Conservation (phyloP, 257 asterid species). For the Verbena officinalis region DNA sequence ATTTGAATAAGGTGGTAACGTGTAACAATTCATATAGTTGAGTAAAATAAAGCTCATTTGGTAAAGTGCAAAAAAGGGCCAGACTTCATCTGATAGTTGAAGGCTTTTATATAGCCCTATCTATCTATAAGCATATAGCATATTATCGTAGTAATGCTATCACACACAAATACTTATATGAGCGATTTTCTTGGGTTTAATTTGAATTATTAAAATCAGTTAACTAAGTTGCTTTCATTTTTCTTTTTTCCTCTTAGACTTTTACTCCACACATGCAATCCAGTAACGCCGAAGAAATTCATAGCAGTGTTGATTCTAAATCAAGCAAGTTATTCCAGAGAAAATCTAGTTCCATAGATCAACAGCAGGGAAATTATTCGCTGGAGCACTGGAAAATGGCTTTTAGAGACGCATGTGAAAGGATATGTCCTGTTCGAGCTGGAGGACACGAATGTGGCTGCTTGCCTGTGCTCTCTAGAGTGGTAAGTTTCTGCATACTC, state of each 20-base stretch:
- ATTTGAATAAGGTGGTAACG: too few relatives aligned
- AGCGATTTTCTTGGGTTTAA: constrained; percentile 8
- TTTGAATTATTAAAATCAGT: constrained; percentile 10
- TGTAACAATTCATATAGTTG: too few relatives aligned
- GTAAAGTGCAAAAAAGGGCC: too few relatives aligned
- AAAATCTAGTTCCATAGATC: constrained; percentile 49
- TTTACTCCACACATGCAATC: constrained; percentile 89
- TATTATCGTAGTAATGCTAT: too few relatives aligned
- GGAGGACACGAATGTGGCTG: constrained; percentile 83
- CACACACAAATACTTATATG: too few relatives aligned
- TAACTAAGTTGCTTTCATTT: constrained; percentile 15
- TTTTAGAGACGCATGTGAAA: constrained; percentile 73
- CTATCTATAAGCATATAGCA: too few relatives aligned
- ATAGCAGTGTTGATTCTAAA: constrained; percentile 38
- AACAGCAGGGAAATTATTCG: constrained; percentile 53
- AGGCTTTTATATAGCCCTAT: too few relatives aligned
- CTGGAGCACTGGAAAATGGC: constrained; percentile 81
- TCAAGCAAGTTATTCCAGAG: constrained; percentile 43
- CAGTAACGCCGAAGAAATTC: constrained; percentile 51
- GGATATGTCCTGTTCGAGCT: constrained; percentile 82
- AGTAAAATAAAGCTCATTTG: too few relatives aligned
- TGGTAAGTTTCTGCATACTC: constrained; percentile 45
- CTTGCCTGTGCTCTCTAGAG: constrained; percentile 62
- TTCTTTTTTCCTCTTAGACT: constrained; percentile 46
- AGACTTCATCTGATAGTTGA: too few relatives aligned